Evolutionary conservation across 179 eudicot species (phyloP).

Genomic region (Amaranthus tricolor): DNA sequence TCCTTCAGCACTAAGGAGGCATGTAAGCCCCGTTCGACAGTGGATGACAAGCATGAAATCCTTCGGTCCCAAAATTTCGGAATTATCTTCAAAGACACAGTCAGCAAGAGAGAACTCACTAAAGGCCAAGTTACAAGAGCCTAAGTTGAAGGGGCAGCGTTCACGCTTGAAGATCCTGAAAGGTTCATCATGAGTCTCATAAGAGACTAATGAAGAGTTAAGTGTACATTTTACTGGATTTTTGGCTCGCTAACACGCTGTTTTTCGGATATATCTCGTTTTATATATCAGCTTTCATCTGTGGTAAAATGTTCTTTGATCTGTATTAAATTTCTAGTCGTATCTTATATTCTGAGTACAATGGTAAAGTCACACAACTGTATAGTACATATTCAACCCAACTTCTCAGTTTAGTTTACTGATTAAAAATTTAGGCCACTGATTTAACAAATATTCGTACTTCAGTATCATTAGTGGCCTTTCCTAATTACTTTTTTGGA

Average conservation of each 20-base stretch:
- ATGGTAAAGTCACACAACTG: conserved; percentile 11
- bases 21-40: conserved; percentile 62
- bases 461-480: too few species aligned
- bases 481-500: background rate
- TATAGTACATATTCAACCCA: conserved; percentile 18
- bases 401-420: background rate
- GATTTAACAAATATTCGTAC: too few species aligned
- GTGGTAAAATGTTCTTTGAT: background rate
- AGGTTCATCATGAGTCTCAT: conserved; percentile 30
- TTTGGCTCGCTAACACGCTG: conserved; percentile 12
- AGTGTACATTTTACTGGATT: conserved; percentile 15
- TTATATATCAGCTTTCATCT: background rate
- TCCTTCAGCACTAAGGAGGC: conserved; percentile 33
- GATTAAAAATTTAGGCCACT: too few species aligned
- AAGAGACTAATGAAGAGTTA: background rate
- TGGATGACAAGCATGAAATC: conserved; percentile 58
- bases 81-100: conserved; percentile 50
- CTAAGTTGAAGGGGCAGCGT: conserved; percentile 67
- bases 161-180: conserved; percentile 62
- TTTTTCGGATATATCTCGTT: background rate
- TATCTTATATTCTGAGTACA: background rate
- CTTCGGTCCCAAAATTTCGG: conserved; percentile 39
- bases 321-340: background rate
- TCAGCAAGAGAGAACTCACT: conserved; percentile 53
- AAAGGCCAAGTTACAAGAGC: conserved; percentile 78